Base-by-base conservation (phyloP, 805 yeast species). In the Kluyveromyces lactis region DNA sequence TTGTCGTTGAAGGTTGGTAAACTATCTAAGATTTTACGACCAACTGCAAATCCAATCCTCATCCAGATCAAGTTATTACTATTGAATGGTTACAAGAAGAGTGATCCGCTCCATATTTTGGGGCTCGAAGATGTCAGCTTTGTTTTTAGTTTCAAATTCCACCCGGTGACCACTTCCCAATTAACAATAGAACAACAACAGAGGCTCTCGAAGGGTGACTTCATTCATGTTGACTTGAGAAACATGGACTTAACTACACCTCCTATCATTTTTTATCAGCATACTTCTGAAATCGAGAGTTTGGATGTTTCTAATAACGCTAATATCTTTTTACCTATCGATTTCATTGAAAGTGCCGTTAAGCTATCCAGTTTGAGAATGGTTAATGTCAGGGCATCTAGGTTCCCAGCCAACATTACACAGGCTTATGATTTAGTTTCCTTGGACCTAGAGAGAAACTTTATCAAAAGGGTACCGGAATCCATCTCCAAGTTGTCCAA, bases 271-370 rank as follows among this genome's bases (percentile, higher is more conserved):
- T 75, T 89, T 46, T 86, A 81, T 55, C 83, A 77, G 49, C 84
- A 77, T 43, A 84, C 95, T 0, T 73, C 80, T 41, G 90, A 85
- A 45, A 86, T 89, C 42, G 83, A 82, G 49, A 71, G 79, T 44
- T 67, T 89, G 44, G 90, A 89, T 58, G 86, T 86, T 7, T 82
- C 94, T 2, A 77, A 81, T 46, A 89, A 89, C 56, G 95, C 95
- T 3, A 82, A 94, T 13, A 80, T 90, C 39, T 76, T 79, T 43
- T 66, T 89, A 26, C 95, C 97, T 0, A 64, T 77, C 40, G 95
- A 87, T 54, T 89, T 89, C 56, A 78, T 89, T 51, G 95, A 86
- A 55, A 62, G 81, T 18, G 85, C 95, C 48, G 72, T 77, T 30
- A 84, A 84, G 52, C 67, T 87, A 51, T 70, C 73, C 19, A 73